Conservation (phyloP, 352 stramenopile genomes). For the Phytophthora hibernalis region DNA sequence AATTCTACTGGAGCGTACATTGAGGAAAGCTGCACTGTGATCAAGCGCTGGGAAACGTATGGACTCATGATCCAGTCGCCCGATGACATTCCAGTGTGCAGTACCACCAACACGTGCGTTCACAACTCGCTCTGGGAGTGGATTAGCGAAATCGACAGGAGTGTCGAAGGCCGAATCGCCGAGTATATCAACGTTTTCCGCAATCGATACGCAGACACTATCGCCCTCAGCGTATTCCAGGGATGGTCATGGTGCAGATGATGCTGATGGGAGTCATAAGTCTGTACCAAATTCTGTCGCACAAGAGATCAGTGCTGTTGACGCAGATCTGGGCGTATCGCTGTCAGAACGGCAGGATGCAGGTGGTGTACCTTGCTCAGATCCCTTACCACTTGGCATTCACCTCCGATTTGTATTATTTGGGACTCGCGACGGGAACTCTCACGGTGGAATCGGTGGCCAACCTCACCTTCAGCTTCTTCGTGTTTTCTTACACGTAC, state of each 20-base stretch:
- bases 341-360: constrained; percentile 31
- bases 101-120: constrained; percentile 32
- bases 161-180: constrained; percentile 20
- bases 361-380: constrained; percentile 31
- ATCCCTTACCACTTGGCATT: constrained; percentile 26
- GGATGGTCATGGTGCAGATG: constrained; percentile 38
- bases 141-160: constrained; percentile 18
- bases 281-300: constrained; percentile 39
- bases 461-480: constrained; percentile 35
- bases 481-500: constrained; percentile 35
- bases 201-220: constrained; percentile 31
- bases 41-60: constrained; percentile 21
- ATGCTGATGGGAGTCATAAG: constrained; percentile 38
- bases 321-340: constrained; percentile 44
- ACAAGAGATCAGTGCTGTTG: constrained; percentile 37
- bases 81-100: constrained; percentile 36
- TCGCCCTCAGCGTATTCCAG: constrained; percentile 32
- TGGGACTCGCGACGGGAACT: constrained; percentile 37
- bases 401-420: constrained; percentile 29
- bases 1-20: constrained; percentile 24
- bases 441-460: constrained; percentile 26
- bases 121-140: constrained; percentile 44
- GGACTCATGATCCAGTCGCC: constrained; percentile 39
- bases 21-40: constrained; percentile 2
- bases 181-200: constrained; percentile 38